Percentiles rank a stretch among this genome's conserved stretches.
Conservation (phyloP, 495 filamentous ascomycete species). For the Thozetella sp. region DNA sequence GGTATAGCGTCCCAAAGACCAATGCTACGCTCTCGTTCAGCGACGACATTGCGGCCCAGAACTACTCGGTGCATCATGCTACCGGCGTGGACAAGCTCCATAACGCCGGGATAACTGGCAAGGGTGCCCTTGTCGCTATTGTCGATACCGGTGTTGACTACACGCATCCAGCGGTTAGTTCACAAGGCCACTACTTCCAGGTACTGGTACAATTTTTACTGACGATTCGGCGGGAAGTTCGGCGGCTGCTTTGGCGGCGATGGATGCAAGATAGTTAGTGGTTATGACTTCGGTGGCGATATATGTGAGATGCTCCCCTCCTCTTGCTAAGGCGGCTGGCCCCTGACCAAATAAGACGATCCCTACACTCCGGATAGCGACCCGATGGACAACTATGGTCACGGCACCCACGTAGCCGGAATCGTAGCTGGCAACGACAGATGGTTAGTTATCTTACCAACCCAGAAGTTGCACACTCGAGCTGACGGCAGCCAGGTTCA, state of each 20-base stretch:
- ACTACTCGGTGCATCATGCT: constrained; percentile 27
- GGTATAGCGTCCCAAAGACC: constrained; percentile 13
- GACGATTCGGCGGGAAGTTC: too few species aligned
- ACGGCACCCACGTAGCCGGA: constrained; percentile 51
- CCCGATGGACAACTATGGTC: constrained; percentile 38
- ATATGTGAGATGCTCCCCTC: constrained; percentile 11
- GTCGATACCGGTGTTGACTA: constrained; percentile 52
- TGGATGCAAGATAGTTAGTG: constrained; percentile 29
- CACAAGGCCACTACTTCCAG: not conserved
- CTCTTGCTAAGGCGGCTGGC: not conserved
- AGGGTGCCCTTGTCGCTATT: constrained; percentile 25
- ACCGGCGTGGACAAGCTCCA: constrained; percentile 34
- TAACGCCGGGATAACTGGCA: constrained; percentile 24
- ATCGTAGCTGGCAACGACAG: constrained; percentile 47
- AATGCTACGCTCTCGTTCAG: constrained; percentile 10
- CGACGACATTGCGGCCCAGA: constrained; percentile 16
- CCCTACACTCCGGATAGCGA: constrained; percentile 34
- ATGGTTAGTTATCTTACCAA: constrained; percentile 14
- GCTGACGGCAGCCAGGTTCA: constrained; percentile 25
- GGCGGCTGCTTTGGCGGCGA: constrained; percentile 35
- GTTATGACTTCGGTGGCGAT: constrained; percentile 33
- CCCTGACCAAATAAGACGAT: constrained; percentile 18
- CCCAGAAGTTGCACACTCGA: not conserved
- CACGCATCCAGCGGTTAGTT: constrained; percentile 36
- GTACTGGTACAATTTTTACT: not conserved